Evolutionary conservation across 768 basidiomycete genomes (phyloP).

Genomic region (Lactifluus subvellereus): DNA sequence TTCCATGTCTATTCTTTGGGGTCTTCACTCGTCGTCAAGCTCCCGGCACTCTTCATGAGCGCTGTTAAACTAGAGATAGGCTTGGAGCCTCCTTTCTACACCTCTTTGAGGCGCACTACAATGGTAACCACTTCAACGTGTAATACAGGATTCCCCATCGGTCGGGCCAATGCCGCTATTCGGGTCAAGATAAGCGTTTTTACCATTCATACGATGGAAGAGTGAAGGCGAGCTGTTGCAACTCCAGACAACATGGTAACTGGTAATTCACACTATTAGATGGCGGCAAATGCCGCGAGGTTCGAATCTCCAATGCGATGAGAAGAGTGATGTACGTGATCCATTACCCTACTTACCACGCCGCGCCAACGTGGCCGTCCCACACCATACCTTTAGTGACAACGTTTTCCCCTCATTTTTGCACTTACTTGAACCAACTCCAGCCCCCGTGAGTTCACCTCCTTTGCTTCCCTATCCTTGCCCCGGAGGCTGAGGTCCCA

Average conservation of each 20-base stretch:
- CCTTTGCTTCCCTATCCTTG: neutral
- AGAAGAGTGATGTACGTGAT: slow-evolving; percentile 13
- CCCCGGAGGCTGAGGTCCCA: neutral
- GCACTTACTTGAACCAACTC: slow-evolving; percentile 16
- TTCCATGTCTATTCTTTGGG: neutral
- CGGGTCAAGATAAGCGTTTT: neutral
- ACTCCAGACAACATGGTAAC: neutral
- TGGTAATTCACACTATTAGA: neutral
- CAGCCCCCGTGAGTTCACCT: neutral
- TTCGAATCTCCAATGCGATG: neutral
- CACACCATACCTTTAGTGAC: slow-evolving; percentile 6
- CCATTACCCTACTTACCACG: slow-evolving; percentile 13
- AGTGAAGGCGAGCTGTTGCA: neutral
- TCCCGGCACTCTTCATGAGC: neutral
- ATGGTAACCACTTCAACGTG: neutral
- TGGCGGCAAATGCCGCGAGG: slow-evolving; percentile 7
- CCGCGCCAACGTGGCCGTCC: slow-evolving; percentile 15
- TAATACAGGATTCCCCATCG: neutral
- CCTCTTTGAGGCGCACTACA: neutral
- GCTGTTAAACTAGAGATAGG: neutral
- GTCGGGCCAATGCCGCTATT: neutral
- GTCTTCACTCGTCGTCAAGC: neutral
- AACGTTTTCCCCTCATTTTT: slow-evolving; percentile 19
- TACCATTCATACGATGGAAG: neutral
- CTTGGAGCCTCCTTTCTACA: neutral